Conservation (phyloP, 1,284 basidiomycete genomes). For the Binderoboletus segoi region DNA sequence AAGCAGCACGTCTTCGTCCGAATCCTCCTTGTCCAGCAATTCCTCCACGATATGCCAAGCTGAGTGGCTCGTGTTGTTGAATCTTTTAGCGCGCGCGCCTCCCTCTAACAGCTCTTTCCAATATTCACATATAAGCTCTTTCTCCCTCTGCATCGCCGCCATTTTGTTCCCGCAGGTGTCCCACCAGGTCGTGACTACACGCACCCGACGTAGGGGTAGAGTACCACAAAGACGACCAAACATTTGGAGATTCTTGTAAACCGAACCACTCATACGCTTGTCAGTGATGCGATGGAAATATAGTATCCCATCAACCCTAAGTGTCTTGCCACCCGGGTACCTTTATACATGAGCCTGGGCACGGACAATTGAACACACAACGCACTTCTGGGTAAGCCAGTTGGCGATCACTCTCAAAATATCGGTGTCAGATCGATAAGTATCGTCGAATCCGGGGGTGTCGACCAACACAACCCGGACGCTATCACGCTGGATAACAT, state of each 20-base stretch:
- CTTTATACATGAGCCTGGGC: background rate
- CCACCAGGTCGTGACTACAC: slow-evolving; percentile 41
- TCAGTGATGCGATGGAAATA: slow-evolving; percentile 52
- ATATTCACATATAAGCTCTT: slow-evolving; percentile 25
- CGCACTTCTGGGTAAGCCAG: slow-evolving; percentile 3
- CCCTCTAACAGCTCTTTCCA: slow-evolving; percentile 32
- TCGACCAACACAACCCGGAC: slow-evolving; percentile 8
- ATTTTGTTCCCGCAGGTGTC: slow-evolving; percentile 13
- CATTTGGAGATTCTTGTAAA: slow-evolving; percentile 43
- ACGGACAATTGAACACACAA: background rate
- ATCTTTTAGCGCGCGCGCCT: slow-evolving; percentile 25
- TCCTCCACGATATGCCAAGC: too few relatives aligned
- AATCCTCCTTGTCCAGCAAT: too few relatives aligned
- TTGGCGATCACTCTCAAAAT: slow-evolving; percentile 21
- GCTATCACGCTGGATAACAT: background rate
- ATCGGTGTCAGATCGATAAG: slow-evolving; percentile 18
- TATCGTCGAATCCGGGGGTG: slow-evolving; percentile 16
- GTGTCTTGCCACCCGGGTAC: background rate
- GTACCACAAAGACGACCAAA: slow-evolving; percentile 31
- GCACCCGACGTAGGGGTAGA: slow-evolving; percentile 23
- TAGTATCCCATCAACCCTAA: slow-evolving; percentile 41
- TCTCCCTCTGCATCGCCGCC: slow-evolving; percentile 19
- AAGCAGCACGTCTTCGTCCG: too few relatives aligned
- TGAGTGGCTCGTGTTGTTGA: background rate
- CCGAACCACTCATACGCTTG: slow-evolving; percentile 44